Evolutionary conservation across 345 rosid genomes (phyloP).

Genomic region (Draba incana): DNA sequence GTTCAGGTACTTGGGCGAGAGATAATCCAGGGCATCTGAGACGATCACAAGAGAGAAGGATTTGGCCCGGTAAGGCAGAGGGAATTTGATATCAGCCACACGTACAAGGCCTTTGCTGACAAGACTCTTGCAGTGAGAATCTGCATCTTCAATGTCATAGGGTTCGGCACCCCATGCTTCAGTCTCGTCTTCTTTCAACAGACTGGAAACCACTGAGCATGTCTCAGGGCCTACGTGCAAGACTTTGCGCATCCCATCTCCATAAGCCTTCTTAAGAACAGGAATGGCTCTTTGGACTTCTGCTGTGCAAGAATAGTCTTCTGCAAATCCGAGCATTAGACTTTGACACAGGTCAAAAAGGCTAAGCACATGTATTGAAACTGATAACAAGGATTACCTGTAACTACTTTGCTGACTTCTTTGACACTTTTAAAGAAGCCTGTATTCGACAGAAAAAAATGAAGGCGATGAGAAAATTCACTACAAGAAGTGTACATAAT

Average conservation of each 20-base stretch:
- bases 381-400: slow-evolving; percentile 50
- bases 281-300: slow-evolving; percentile 89
- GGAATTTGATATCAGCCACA: slow-evolving; percentile 92
- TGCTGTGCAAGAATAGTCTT: slow-evolving; percentile 75
- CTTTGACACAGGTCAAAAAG: background rate
- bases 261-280: slow-evolving; percentile 77
- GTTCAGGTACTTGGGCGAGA: slow-evolving; percentile 92
- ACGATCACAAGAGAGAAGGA: slow-evolving; percentile 91
- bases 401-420: slow-evolving; percentile 53
- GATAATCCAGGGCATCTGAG: slow-evolving; percentile 92
- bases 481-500: background rate
- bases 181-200: slow-evolving; percentile 84
- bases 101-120: slow-evolving; percentile 89
- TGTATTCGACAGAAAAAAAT: slow-evolving; percentile 22
- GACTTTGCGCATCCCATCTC: slow-evolving; percentile 90
- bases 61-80: slow-evolving; percentile 84
- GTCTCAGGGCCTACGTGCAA: slow-evolving; percentile 96
- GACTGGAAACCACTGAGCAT: slow-evolving; percentile 80
- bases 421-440: slow-evolving; percentile 65
- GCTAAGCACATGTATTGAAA: slow-evolving; percentile 5
- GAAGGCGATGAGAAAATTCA: slow-evolving; percentile 10
- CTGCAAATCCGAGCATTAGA: slow-evolving; percentile 42
- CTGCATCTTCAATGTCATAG: slow-evolving; percentile 93
- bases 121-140: slow-evolving; percentile 72
- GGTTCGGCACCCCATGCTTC: slow-evolving; percentile 99